A percentile compares a stretch with the other conserved stretches of the same genome.
Conservation (phyloP, 2,329 filamentous ascomycete species). For the Cladosporium cucumerinum region DNA sequence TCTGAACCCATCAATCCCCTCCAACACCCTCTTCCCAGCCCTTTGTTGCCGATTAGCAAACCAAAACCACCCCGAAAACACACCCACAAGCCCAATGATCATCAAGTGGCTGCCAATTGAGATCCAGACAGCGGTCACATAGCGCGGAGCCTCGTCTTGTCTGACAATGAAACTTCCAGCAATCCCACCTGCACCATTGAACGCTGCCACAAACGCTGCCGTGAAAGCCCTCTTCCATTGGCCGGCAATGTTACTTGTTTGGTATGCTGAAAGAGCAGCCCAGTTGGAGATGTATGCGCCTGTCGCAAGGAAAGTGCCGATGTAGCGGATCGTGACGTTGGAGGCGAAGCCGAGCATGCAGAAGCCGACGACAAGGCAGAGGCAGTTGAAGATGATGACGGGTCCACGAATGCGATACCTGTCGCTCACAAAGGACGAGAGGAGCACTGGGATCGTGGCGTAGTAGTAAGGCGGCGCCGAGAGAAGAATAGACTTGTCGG, state of each 20-base stretch:
- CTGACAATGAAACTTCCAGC: conserved; percentile 65
- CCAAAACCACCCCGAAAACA: conserved; percentile 30
- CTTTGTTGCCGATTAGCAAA: conserved; percentile 29
- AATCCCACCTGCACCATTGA: conserved; percentile 62
- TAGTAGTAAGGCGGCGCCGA: conserved; percentile 68
- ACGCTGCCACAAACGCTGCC: conserved; percentile 56
- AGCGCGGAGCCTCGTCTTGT: conserved; percentile 58
- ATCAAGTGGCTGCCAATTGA: conserved; percentile 51
- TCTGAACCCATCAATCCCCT: conserved; percentile 41
- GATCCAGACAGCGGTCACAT: conserved; percentile 65
- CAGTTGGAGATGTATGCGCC: conserved; percentile 68
- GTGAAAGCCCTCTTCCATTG: conserved; percentile 65
- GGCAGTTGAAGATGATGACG: conserved; percentile 62
- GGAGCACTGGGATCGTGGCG: conserved; percentile 59
- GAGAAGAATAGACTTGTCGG: conserved; percentile 53
- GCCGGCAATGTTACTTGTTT: conserved; percentile 59
- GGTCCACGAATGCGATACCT: conserved; percentile 58
- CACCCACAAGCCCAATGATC: conserved; percentile 28
- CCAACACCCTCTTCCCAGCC: conserved; percentile 26
- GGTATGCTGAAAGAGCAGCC: conserved; percentile 63
- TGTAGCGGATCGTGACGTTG: conserved; percentile 60
- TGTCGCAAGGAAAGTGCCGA: conserved; percentile 63
- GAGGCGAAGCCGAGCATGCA: conserved; percentile 61
- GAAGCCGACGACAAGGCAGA: conserved; percentile 61
- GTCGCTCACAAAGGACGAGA: conserved; percentile 63